Base-by-base conservation (phyloP, 305 asterid species). In the Fraxinus albicans region DNA sequence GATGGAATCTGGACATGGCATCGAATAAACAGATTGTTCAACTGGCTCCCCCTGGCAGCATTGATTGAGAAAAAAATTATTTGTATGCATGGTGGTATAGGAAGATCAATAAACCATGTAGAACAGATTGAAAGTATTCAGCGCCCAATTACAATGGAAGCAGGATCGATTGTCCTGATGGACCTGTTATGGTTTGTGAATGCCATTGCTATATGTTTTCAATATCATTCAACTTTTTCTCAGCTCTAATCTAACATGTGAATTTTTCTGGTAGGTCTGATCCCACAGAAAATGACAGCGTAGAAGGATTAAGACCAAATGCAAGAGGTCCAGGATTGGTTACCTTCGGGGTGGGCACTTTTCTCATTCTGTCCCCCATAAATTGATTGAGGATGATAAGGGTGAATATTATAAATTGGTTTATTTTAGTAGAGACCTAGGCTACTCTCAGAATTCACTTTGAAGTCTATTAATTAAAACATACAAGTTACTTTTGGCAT, bases 1-100 rank as follows among this genome's bases (percentile, higher is more conserved):
- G 99, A 97, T 91, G 99, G 99, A 86, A 95, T 97, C 70, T 97
- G 99, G 99, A 88, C 94, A 53, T 95, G 99, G 99, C 98, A 97
- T 87, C 95, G 99, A 79, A 90, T 97, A 87, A 97, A 97, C 80
- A 89, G 98, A 88, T 88, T 97, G 88, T 97, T 97, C 87, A 97
- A 97, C 88, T 97, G 99, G 99, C 98, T 97, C 84, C 99, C 98
- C 40, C 91, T 95, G 81, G 98, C 99, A 40, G 99, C 99, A 35
- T 82, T 94, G 84, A 95, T 97, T 25, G 99, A 97, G 96, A 97
- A 95, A 84, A 97, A 97, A 84, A 95, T 95, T 44, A 92, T 97
- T 50, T 95, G 99, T 87, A 95, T 97, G 99, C 99, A 97, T 87
- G 99, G 99, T 85, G 99, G 99, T 79, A 97, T 97, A 83, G 99